A percentile compares a stretch with the other conserved stretches of the same genome.
Evolutionary conservation across 2,329 filamentous ascomycete species (phyloP).

Genomic region (Ascochyta lentis): DNA sequence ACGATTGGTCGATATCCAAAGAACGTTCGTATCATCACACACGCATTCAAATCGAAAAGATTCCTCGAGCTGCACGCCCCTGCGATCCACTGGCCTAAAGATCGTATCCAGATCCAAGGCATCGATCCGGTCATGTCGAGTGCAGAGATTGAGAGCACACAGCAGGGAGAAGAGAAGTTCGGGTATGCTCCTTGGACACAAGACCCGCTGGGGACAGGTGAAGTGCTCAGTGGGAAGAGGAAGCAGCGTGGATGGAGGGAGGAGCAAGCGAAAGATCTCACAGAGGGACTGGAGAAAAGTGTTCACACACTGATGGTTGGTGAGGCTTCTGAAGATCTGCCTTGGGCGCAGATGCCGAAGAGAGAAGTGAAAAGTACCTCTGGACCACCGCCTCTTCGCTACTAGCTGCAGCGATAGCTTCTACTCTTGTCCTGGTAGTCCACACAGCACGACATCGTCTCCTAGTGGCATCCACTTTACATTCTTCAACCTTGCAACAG

Average conservation of each 20-base stretch:
- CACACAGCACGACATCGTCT: conserved; percentile 83
- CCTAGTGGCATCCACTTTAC: conserved; percentile 80
- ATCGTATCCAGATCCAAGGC: conserved; percentile 52
- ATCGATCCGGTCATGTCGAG: conserved; percentile 54
- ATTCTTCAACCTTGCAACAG: conserved; percentile 69
- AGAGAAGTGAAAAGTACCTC: not conserved
- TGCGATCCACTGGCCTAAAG: conserved; percentile 53
- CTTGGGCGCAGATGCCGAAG: conserved; percentile 29
- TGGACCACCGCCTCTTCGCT: conserved; percentile 12
- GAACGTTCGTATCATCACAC: conserved; percentile 53
- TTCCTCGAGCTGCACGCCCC: conserved; percentile 52
- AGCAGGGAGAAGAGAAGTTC: conserved; percentile 45
- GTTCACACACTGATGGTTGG: conserved; percentile 39
- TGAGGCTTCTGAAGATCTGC: conserved; percentile 27
- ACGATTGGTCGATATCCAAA: conserved; percentile 50
- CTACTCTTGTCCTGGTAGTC: conserved; percentile 55
- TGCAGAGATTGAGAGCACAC: conserved; percentile 45
- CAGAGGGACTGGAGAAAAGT: conserved; percentile 35
- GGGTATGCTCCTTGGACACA: conserved; percentile 49
- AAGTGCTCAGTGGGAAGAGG: conserved; percentile 49
- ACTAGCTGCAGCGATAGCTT: conserved; percentile 5
- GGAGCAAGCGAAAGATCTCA: conserved; percentile 22
- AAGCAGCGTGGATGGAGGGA: conserved; percentile 50
- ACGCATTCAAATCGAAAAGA: conserved; percentile 56
- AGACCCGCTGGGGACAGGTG: conserved; percentile 50